Base-by-base conservation (phyloP, 2,329 filamentous ascomycete genomes). In the Balansia obtecta region DNA sequence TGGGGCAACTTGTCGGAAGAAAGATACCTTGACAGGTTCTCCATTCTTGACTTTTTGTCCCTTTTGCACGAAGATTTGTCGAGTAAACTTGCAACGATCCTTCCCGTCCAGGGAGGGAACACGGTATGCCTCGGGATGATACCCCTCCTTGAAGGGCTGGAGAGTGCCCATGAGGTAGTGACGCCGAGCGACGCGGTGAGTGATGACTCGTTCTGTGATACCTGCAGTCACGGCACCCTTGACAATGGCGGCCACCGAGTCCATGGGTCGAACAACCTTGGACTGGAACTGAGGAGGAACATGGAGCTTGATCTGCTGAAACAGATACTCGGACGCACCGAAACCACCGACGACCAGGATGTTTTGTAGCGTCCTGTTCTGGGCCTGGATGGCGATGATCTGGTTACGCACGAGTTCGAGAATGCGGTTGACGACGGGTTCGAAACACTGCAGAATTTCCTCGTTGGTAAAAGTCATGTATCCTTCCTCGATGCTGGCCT, bases 391-490 rank as follows among this genome's bases (percentile, higher is more conserved):
- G 58, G 93, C 93, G 61, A 97, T 96, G 68, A 98, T 97, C 70
- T 98, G 93, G 70, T 97, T 97, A 58, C 91, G 80, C 53, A 97
- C 93, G 56, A 97, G 79, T 69, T 97, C 93, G 59, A 97, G 72
- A 65, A 98, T 97, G 52, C 93, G 80, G 74, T 97, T 96, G 50
- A 97, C 91, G 10, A 98, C 93, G 12, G 93, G 93, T 74, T 97
- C 91, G 67, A 97, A 98, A 73, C 93, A 97, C 71, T 97, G 91
- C 59, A 98, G 76, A 61, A 98, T 97, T 70, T 98, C 93, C 71
- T 97, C 93, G 65, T 98, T 97, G 54, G 90, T 97, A 66, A 98
- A 98, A 2, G 91, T 97, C 93, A 98, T 98, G 74, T 96, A 97
- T 47, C 93, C 91, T 69, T 98, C 93, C 71, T 97, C 93, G 59